phyloP scores from a whole-genome alignment of 306 rosid genomes.

The Inga laurina region DNA sequence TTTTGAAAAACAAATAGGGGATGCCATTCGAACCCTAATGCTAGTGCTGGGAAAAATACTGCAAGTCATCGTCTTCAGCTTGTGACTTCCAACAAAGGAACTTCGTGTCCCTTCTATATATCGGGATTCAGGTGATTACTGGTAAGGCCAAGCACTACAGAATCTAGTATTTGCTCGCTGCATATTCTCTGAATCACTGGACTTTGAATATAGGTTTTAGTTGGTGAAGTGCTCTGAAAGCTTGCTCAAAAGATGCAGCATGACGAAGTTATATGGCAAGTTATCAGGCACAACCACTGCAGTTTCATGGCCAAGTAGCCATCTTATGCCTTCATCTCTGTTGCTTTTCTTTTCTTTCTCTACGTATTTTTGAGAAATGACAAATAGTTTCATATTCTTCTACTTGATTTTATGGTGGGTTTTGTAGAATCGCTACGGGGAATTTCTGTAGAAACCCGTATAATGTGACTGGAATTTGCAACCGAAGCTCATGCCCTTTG shows the following conservation, averaged over 20 bases:
- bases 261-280: constrained; percentile 56
- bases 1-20: no score
- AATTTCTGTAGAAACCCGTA: constrained; percentile 88
- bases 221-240: not conserved
- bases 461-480: constrained; percentile 85
- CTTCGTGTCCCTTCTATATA: not conserved
- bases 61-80: not conserved
- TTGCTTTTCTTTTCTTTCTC: not conserved
- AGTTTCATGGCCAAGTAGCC: constrained; percentile 49
- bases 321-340: not conserved
- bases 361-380: not conserved
- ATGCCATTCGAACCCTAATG: no score
- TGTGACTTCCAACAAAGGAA: not conserved
- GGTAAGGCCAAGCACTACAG: not conserved
- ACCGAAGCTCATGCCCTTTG: constrained; percentile 90
- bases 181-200: not conserved
- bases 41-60: no score
- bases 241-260: constrained; percentile 39
- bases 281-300: constrained; percentile 54
- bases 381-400: not conserved
- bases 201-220: not conserved
- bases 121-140: not conserved
- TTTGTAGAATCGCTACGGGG: constrained; percentile 65
- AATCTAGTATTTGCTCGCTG: not conserved
- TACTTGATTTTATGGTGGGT: not conserved